A percentile compares a stretch with the other conserved stretches of the same genome.
These are phyloP conservation scores for Rubus idaeus DNA, from an alignment of 306 rosid species.

Conservation along the genomic window DNA sequence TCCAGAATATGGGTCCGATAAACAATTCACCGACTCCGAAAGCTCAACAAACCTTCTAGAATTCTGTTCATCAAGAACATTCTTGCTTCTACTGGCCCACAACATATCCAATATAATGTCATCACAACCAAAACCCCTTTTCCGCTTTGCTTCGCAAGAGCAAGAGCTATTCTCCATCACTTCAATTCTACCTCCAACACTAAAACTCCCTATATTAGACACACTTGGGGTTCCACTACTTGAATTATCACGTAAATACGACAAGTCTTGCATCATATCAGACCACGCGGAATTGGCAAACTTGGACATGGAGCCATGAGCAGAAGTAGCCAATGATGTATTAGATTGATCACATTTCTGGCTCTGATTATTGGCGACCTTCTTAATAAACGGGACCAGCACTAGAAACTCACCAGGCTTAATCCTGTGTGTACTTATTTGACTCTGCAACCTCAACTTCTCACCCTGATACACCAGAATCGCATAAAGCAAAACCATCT, in stretches of 20 bases:
- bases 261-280: constrained; percentile 68
- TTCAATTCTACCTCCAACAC: constrained; percentile 24
- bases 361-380: constrained; percentile 31
- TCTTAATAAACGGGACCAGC: constrained; percentile 63
- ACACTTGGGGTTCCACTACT: constrained; percentile 6
- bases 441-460: constrained; percentile 58
- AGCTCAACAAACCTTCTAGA: constrained; percentile 44
- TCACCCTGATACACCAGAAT: constrained; percentile 53
- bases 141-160: constrained; percentile 19
- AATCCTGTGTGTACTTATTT: constrained; percentile 29
- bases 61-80: constrained; percentile 40
- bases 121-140: constrained; percentile 36
- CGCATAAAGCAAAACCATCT: neutral
- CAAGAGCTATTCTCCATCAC: constrained; percentile 18
- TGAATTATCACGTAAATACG: constrained; percentile 37
- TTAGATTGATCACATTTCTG: constrained; percentile 33
- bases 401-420: constrained; percentile 62
- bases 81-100: constrained; percentile 21
- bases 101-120: constrained; percentile 49
- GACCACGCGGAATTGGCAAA: constrained; percentile 71
- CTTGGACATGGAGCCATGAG: constrained; percentile 36
- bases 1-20: constrained; percentile 55
- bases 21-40: constrained; percentile 66
- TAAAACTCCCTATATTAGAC: constrained; percentile 13
- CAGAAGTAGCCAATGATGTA: constrained; percentile 18